Evolutionary conservation across 345 rosid species (phyloP), one percentile per base, ranked within the genome.

Genomic region (Melaleuca quinquenervia): DNA sequence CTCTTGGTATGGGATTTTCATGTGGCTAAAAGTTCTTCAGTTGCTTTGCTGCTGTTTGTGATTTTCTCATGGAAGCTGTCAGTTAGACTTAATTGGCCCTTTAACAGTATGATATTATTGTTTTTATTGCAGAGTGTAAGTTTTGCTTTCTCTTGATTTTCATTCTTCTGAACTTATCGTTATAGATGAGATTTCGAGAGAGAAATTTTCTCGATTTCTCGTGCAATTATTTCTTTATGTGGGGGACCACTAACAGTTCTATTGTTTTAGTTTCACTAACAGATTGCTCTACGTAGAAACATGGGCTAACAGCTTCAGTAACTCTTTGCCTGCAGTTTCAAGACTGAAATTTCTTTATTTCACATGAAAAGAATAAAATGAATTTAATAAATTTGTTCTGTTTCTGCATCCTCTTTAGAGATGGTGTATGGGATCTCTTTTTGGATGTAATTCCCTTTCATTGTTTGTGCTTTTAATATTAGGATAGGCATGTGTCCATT

Each of bases 1-100:
- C 98, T 89, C 94, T 96, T 60, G 98, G 98, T 95, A 90, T 89
- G 85, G 60, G 83, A 70, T 6, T 32, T 64, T 84, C 78, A 10
- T 76, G 58, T 53, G 22, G 84, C 82, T 52, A 55, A 70, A 56
- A 36, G 64, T 54, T 64, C 48, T 84, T 86, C 16, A 85, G 32
- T 83, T 41, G 32, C 45, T 54, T 36, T 41, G 7, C 6, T 10
- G 7, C 41, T 83, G 27, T 54, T 62, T 70, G 51, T 5, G 41
- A 50, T n/a, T 18, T 49, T 21, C 84, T 29, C 22, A 20, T 52
- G 62, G 44, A 27, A 55, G 48, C 29, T 20, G 62, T 52, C 24
- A 70, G 26, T 70, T 18, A 36, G 48, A 36, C 48, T 70, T 70
- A 41, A 70, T 70, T 70, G 48, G 80, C 48, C 26, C 80, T 70